phyloP scores from a whole-genome alignment of 179 eudicot species.

The Amaranthus tricolor region DNA sequence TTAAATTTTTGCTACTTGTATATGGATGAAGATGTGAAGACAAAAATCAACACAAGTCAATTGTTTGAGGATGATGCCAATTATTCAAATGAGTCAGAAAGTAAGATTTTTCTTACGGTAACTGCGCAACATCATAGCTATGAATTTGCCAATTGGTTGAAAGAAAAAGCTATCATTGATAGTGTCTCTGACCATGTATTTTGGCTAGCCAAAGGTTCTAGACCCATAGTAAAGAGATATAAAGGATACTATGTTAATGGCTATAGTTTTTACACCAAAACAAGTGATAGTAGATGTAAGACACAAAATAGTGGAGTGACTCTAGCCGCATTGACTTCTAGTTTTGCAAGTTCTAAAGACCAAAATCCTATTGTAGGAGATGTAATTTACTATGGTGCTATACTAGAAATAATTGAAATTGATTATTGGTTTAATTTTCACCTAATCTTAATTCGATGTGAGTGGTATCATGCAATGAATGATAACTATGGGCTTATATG shows the following conservation, averaged over 20 bases:
- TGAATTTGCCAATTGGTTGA: slow-evolving; percentile 19
- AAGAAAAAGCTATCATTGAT: not conserved
- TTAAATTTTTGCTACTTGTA: slow-evolving; percentile 11
- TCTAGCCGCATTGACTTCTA: not conserved
- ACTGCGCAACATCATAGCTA: slow-evolving; percentile 14
- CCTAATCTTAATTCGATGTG: slow-evolving; percentile 11
- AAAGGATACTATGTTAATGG: slow-evolving; percentile 12
- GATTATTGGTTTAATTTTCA: slow-evolving; percentile 13
- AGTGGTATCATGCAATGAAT: slow-evolving; percentile 23
- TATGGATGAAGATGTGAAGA: slow-evolving; percentile 1
- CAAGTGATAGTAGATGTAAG: slow-evolving; percentile 4
- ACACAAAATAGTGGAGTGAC: slow-evolving; percentile 23
- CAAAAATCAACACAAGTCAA: not conserved
- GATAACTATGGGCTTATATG: slow-evolving; percentile 12
- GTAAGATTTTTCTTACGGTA: not conserved
- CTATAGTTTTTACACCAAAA: not conserved
- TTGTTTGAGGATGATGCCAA: not conserved
- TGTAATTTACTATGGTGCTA: slow-evolving; percentile 14
- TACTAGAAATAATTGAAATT: slow-evolving; percentile 24
- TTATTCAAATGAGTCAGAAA: not conserved
- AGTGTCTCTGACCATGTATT: slow-evolving; percentile 3
- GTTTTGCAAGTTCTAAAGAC: slow-evolving; percentile 21
- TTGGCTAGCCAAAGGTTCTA: slow-evolving; percentile 19
- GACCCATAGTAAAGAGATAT: not conserved
- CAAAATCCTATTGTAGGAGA: slow-evolving; percentile 9